phyloP scores from a whole-genome alignment of 768 basidiomycete species.

The Punctularia strigosozonata region DNA sequence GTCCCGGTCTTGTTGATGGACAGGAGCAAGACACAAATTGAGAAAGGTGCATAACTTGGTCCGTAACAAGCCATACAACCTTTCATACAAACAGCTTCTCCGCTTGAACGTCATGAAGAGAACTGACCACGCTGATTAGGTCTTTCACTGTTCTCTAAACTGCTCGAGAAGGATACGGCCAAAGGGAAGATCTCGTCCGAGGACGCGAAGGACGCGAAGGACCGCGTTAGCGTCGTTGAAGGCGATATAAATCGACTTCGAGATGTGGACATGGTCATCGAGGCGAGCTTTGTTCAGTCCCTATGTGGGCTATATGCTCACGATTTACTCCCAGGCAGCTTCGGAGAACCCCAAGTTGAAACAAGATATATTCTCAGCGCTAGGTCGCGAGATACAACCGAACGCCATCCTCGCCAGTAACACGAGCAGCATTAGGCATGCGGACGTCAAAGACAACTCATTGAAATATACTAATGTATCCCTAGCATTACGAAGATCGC shows the following conservation, averaged over 20 bases:
- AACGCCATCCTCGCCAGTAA: conserved; percentile 82
- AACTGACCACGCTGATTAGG: too few relatives aligned
- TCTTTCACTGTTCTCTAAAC: conserved; percentile 64
- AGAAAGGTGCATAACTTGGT: too few relatives aligned
- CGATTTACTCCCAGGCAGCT: conserved; percentile 47
- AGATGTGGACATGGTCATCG: conserved; percentile 86
- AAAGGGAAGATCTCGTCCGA: conserved; percentile 66
- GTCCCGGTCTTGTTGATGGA: conserved; percentile 84
- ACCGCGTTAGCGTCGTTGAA: conserved; percentile 51
- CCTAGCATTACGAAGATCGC: conserved; percentile 93
- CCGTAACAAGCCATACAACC: too few relatives aligned
- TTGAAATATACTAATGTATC: too few relatives aligned
- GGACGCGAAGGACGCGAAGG: conserved; percentile 64
- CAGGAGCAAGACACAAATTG: conserved; percentile 60
- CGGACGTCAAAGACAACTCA: too few relatives aligned
- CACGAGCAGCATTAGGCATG: conserved; percentile 91
- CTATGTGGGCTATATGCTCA: neutral
- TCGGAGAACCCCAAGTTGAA: conserved; percentile 79
- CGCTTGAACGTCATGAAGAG: too few relatives aligned
- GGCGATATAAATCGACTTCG: conserved; percentile 40
- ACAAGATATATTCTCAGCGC: conserved; percentile 57
- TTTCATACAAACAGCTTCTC: too few relatives aligned
- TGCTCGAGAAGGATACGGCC: conserved; percentile 79
- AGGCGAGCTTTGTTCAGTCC: conserved; percentile 36
- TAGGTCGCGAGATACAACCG: conserved; percentile 57